These are phyloP conservation scores for Neopestalotiopsis clavispora DNA, from an alignment of 2,329 filamentous ascomycete genomes.

Conservation along the genomic window DNA sequence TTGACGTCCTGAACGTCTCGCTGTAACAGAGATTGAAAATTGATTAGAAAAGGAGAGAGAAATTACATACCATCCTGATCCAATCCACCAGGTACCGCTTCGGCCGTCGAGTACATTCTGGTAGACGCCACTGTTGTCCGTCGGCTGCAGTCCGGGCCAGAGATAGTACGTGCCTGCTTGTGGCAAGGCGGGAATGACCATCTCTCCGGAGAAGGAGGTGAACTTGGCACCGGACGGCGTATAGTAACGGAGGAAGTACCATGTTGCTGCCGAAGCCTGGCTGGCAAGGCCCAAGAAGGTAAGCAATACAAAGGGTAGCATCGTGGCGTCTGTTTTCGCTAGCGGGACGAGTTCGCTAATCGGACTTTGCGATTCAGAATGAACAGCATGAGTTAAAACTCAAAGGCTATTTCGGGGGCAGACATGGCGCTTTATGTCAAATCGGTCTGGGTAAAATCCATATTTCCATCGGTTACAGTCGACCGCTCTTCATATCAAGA, in stretches of 20 bases:
- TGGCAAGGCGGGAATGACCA: conserved; percentile 35
- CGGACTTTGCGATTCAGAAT: not conserved
- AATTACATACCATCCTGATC: conserved; percentile 23
- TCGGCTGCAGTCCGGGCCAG: conserved; percentile 46
- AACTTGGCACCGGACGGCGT: conserved; percentile 38
- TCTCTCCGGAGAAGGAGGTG: conserved; percentile 36
- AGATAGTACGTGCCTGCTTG: conserved; percentile 44
- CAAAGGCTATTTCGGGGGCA: not conserved
- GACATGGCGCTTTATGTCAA: not conserved
- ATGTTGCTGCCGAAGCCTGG: conserved; percentile 34
- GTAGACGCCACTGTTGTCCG: conserved; percentile 45
- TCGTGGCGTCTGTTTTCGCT: conserved; percentile 18
- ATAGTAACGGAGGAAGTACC: conserved; percentile 41
- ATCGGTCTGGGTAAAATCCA: not conserved
- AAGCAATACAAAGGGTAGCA: conserved; percentile 24
- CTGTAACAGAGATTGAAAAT: not conserved
- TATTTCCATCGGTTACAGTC: not conserved
- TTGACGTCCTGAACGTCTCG: not conserved
- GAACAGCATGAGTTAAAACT: not conserved
- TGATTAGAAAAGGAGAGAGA: too few relatives aligned
- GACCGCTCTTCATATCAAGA: not conserved
- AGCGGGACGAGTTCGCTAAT: not conserved
- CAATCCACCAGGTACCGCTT: conserved; percentile 46
- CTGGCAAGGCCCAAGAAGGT: conserved; percentile 31
- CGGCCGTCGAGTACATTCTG: conserved; percentile 46